These are phyloP conservation scores for Pseudogymnoascus verrucosus DNA, from an alignment of 2,329 filamentous ascomycete genomes.

Conservation along the genomic window DNA sequence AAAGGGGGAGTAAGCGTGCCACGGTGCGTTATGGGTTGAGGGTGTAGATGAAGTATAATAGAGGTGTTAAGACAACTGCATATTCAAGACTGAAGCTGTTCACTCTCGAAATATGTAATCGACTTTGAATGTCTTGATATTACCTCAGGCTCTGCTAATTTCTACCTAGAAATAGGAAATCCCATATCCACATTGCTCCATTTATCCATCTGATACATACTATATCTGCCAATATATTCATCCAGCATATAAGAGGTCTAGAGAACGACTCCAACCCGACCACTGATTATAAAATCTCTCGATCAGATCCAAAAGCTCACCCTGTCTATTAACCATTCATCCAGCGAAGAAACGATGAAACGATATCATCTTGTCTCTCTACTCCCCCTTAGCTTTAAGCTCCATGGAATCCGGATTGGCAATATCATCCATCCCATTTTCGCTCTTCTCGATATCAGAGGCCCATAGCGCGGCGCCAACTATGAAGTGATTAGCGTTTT, in stretches of 20 bases:
- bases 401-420: background rate
- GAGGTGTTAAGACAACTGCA: background rate
- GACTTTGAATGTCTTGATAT: background rate
- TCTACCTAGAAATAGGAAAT: background rate
- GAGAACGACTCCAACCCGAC: background rate
- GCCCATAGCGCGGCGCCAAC: slow-evolving; percentile 94
- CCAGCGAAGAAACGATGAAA: background rate
- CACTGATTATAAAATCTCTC: background rate
- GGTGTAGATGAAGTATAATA: background rate
- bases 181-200: background rate
- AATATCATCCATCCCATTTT: slow-evolving; percentile 8
- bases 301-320: background rate
- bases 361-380: background rate
- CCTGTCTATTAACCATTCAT: background rate
- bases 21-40: background rate
- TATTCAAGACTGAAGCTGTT: background rate
- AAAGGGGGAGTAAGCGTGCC: background rate
- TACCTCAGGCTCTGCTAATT: background rate
- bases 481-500: slow-evolving; percentile 21
- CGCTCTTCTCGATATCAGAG: slow-evolving; percentile 62
- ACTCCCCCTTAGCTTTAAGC: background rate
- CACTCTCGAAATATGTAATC: background rate
- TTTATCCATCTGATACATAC: background rate
- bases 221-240: background rate
- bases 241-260: background rate